Evolutionary conservation across 2,329 filamentous ascomycete genomes (phyloP), one percentile per base, ranked within the genome.

Genomic region (Hymenoscyphus infarciens): DNA sequence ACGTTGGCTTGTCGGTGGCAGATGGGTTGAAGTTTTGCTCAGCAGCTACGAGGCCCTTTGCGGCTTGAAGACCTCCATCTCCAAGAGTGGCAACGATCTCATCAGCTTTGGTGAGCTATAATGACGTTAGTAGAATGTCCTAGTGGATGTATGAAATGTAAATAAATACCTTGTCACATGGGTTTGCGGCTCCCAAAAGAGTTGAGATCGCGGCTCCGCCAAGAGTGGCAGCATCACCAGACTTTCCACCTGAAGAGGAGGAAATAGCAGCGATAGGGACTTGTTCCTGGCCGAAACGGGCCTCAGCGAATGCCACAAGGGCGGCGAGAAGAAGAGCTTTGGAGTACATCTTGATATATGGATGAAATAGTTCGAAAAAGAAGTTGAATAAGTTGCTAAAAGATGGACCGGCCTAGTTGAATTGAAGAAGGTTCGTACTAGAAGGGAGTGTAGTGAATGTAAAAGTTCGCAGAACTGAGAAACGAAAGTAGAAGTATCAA

Each of bases 1-100:
- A 82, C 65, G 80, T 83, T 19, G 84, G 86, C 38, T 85, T 80
- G 70, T 77, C 77, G 65, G 83, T 81, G 61, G 75, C 82, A 67
- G 85, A 89, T 59, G 85, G 86, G 78, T 90, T 90, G 78, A 88
- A 88, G 81, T 90, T 90, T 75, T 88, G 86, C 79, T 89, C 87
- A 2, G 87, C 87, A 22, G 83, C 82, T 11, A 89, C 87, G 45
- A 89, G 80, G 16, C 81, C 82, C 63, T 81, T 81, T 22, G 87
- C 87, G 22, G 84, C 87, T 13, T 81, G 79, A 63, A 90, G 78
- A 67, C 87, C 85, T 64, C 81, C 77, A 19, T 80, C 75, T 0
- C 87, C 87, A 38, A 89, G 85, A 61, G 83, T 75, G 5, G 80
- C 71, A 65, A 89, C 80, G 71, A 90, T 87, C 70, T 85, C 73